Evolutionary conservation across 768 basidiomycete species (phyloP).

Genomic region (Suillus lakei): DNA sequence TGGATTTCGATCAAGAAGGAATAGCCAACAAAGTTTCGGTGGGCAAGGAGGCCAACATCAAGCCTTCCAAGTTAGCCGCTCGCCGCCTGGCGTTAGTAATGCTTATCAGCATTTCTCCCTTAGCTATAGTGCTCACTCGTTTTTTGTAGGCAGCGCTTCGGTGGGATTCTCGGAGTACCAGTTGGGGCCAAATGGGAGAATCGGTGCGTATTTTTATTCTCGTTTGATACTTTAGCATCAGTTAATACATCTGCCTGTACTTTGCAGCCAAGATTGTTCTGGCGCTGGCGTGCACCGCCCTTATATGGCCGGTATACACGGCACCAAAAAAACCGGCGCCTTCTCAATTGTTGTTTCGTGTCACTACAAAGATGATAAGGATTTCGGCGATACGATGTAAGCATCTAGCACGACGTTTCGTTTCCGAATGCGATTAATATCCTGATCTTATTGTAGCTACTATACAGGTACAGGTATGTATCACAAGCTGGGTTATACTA

Average conservation of each 20-base stretch:
- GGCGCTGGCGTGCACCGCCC: constrained; percentile 24
- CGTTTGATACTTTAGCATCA: background rate
- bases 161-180: constrained; percentile 26
- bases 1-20: background rate
- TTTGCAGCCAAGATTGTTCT: constrained; percentile 15
- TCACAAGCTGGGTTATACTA: background rate
- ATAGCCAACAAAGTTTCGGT: background rate
- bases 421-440: background rate
- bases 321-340: constrained; percentile 14
- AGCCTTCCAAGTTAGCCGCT: background rate
- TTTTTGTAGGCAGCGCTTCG: constrained; percentile 24
- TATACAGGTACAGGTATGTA: constrained; percentile 28
- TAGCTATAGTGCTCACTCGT: background rate
- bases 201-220: constrained; percentile 20
- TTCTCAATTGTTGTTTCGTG: constrained; percentile 27
- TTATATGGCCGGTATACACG: constrained; percentile 22
- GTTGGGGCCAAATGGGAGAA: constrained; percentile 24
- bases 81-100: background rate
- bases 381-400: constrained; percentile 32
- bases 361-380: constrained; percentile 28
- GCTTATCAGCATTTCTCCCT: constrained; percentile 3
- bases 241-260: no score
- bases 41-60: background rate
- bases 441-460: constrained; percentile 21
- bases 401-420: background rate